These are phyloP conservation scores for Saccharomycopsis fodiens DNA, from an alignment of 805 yeast genomes.

Conservation along the genomic window DNA sequence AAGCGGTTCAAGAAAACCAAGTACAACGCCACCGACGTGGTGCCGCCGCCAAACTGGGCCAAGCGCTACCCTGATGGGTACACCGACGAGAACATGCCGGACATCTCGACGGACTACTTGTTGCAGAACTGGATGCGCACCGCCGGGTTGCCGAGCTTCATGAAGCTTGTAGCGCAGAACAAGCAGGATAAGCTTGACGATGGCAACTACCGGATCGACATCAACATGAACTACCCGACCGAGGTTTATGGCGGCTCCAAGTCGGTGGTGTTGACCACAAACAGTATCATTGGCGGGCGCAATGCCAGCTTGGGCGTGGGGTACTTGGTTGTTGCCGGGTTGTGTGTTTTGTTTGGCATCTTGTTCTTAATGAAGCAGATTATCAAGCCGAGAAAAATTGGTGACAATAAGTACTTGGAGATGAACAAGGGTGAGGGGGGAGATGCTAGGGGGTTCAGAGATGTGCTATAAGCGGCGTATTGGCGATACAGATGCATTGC, in stretches of 20 bases:
- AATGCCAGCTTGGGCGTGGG: conserved; percentile 80
- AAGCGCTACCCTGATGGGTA: conserved; percentile 68
- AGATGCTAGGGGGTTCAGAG: conserved; percentile 14
- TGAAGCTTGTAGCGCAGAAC: conserved; percentile 59
- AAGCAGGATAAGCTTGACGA: conserved; percentile 43
- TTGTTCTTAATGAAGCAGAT: conserved; percentile 75
- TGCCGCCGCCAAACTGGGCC: conserved; percentile 81
- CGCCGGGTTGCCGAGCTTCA: conserved; percentile 62
- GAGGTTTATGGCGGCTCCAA: conserved; percentile 83
- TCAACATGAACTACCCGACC: conserved; percentile 78
- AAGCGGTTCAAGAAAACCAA: conserved; percentile 55
- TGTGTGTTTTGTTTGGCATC: conserved; percentile 63
- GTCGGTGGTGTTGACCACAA: conserved; percentile 71
- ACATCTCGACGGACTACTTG: conserved; percentile 56
- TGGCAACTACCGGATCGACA: conserved; percentile 61
- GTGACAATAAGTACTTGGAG: conserved; percentile 62
- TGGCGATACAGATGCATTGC: too few relatives aligned
- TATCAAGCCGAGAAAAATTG: conserved; percentile 75
- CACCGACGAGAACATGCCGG: conserved; percentile 61
- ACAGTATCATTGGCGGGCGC: conserved; percentile 80
- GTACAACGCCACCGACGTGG: conserved; percentile 52
- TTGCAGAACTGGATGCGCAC: conserved; percentile 86
- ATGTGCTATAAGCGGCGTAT: conserved; percentile 5
- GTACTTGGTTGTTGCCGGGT: conserved; percentile 75
- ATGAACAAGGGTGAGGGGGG: conserved; percentile 3